phyloP scores from a whole-genome alignment of 805 yeast species.

The Lipomyces orientalis region DNA sequence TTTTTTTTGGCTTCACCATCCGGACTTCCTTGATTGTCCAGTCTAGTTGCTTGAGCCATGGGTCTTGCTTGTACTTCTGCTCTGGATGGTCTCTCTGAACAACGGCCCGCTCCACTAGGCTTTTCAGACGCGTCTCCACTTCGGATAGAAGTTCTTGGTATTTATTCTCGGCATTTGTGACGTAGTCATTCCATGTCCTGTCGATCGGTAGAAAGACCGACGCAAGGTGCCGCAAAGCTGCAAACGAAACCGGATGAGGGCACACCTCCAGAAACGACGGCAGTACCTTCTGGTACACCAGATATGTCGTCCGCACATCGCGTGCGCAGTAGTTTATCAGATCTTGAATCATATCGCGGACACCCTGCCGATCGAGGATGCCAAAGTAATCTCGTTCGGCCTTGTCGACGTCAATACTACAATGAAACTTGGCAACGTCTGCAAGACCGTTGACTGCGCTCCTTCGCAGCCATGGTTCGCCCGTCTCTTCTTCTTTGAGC shows the following conservation, averaged over 20 bases:
- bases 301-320: conserved; percentile 79
- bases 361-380: conserved; percentile 57
- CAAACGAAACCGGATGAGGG: conserved; percentile 95
- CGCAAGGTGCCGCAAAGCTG: conserved; percentile 78
- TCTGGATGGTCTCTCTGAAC: conserved; percentile 47
- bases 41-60: conserved; percentile 89
- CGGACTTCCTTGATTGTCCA: conserved; percentile 69
- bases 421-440: conserved; percentile 79
- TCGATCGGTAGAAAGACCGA: conserved; percentile 80
- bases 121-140: conserved; percentile 63
- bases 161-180: conserved; percentile 67
- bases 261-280: conserved; percentile 70
- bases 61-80: conserved; percentile 60
- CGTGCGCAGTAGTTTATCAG: conserved; percentile 81
- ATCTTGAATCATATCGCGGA: conserved; percentile 61
- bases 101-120: conserved; percentile 66
- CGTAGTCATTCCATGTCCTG: conserved; percentile 71
- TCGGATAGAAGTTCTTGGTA: conserved; percentile 63
- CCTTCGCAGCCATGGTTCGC: conserved; percentile 76
- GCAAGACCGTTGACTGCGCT: conserved; percentile 81
- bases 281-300: conserved; percentile 67
- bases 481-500: conserved; percentile 35
- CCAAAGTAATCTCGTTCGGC: conserved; percentile 67
- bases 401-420: conserved; percentile 71
- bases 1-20: conserved; percentile 69